Base-by-base conservation (phyloP, 2,329 filamentous ascomycete genomes). In the Penicillium aurantiogriseum region DNA sequence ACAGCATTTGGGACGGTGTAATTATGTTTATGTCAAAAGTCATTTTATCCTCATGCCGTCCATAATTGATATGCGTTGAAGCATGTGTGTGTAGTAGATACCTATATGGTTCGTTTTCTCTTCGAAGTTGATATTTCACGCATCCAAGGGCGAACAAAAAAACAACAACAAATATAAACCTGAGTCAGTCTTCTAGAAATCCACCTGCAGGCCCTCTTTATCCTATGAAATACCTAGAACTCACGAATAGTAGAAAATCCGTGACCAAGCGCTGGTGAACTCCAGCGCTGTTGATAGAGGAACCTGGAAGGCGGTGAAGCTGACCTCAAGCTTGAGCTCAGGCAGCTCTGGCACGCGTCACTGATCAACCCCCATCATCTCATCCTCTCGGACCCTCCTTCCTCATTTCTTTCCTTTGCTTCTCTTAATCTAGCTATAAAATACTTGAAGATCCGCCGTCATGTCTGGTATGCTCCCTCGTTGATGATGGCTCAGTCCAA, bases 381-480 rank as follows among this genome's bases (percentile, higher is more conserved):
- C 58, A 57, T 61, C 60, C 52, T 52, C 57, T 27, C 43, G 49
- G 42, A 55, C 48, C 60, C 44, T 40, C 46, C 27, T 50, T 47
- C 52, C 33, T 58, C 53, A 23, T 25, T 55, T 42, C 25, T 38
- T 36, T 55, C 31, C 33, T 43, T 21, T 57, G 40, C 21, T 50
- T 51, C 48, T 57, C 44, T 64, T 54, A 17, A 38, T 51, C 57
- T 33, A 21, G 5, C 45, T 45, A 44, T 55, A 60, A 54, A 56
- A 61, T 42, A 61, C 49, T 45, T 58, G 52, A 42, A 23, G 55
- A 51, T 52, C 56, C 59, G 62, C 64, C 68, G 74, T 66, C 66
- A 79, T 79, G 77, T 79, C 77, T 64, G 77, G 77, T 79, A 69
- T 63, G 74, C 29, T 21, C 49, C 54, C 36, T 36, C 48, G 17